Evolutionary conservation across 495 filamentous ascomycete genomes (phyloP).

Genomic region (Ramalina intermedia): DNA sequence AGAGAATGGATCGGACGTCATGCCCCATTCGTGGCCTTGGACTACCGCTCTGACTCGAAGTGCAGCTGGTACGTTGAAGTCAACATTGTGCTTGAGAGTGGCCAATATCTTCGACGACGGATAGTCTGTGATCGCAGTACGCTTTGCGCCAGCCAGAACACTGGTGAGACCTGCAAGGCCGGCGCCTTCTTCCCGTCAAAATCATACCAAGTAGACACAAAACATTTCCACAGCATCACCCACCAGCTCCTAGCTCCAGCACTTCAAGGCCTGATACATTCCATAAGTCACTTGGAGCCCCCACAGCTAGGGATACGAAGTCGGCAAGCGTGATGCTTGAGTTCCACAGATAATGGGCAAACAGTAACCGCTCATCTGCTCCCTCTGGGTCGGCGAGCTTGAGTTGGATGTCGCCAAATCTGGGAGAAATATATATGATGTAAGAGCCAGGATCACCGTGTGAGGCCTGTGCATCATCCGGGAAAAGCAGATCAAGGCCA

Average conservation of each 20-base stretch:
- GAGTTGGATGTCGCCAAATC: conserved; percentile 37
- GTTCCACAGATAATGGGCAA: conserved; percentile 82
- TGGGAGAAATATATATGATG: conserved; percentile 51
- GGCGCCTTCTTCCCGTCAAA: conserved; percentile 36
- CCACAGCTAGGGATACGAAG: conserved; percentile 38
- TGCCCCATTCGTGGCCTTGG: conserved; percentile 63
- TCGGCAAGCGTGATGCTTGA: conserved; percentile 59
- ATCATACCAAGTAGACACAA: background rate
- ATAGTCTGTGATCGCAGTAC: conserved; percentile 63
- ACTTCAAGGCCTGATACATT: conserved; percentile 35
- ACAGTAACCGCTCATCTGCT: conserved; percentile 47
- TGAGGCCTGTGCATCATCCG: conserved; percentile 56
- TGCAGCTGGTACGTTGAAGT: conserved; percentile 30
- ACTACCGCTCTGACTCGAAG: conserved; percentile 25
- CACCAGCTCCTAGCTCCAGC: conserved; percentile 49
- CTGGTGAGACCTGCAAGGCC: conserved; percentile 60
- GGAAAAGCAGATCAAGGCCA: conserved; percentile 57
- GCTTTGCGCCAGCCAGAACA: conserved; percentile 44
- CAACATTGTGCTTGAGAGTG: conserved; percentile 48
- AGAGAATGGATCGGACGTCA: conserved; percentile 40
- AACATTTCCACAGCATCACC: conserved; percentile 12
- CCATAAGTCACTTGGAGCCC: conserved; percentile 23
- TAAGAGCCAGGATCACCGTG: conserved; percentile 58
- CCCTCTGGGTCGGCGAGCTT: conserved; percentile 29
- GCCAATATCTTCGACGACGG: conserved; percentile 47